Evolutionary conservation across 257 asterid genomes (phyloP).

Genomic region (Solanum bulbocastanum): DNA sequence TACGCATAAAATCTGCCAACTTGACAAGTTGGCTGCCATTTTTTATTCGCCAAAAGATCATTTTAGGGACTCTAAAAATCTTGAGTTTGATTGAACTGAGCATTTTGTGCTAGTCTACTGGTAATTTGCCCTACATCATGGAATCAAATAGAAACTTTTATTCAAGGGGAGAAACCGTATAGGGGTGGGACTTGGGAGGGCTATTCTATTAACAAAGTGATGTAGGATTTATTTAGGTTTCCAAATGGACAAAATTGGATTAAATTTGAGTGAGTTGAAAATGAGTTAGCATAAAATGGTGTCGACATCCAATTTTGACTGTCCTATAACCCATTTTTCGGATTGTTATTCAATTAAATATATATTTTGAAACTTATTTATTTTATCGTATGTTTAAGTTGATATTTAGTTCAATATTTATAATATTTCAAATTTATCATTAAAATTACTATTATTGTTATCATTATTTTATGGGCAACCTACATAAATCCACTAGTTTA

Average conservation of each 20-base stretch:
- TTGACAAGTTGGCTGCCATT: not conserved
- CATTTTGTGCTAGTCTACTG: not conserved
- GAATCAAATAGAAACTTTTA: not conserved
- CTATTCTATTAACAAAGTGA: not conserved
- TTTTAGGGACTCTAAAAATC: not conserved
- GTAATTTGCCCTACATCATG: not conserved
- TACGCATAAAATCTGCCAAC: not conserved
- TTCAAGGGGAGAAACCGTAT: not conserved
- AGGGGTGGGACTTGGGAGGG: not conserved
- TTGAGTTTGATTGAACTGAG: not conserved
- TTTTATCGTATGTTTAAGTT: not conserved
- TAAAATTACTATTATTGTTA: no score
- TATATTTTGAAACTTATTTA: no score
- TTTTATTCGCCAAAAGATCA: not conserved
- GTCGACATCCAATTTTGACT: no score
- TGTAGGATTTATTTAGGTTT: not conserved
- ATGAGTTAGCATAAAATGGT: no score
- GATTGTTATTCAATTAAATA: not conserved
- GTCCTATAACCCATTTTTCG: no score
- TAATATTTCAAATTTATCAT: not conserved
- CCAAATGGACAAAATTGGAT: not conserved
- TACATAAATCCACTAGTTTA: no score
- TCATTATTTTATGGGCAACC: no score
- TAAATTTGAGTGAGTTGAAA: no score
- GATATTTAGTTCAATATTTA: not conserved